These are phyloP conservation scores for Vigna trinervia DNA, from an alignment of 306 rosid genomes.

Conservation along the genomic window DNA sequence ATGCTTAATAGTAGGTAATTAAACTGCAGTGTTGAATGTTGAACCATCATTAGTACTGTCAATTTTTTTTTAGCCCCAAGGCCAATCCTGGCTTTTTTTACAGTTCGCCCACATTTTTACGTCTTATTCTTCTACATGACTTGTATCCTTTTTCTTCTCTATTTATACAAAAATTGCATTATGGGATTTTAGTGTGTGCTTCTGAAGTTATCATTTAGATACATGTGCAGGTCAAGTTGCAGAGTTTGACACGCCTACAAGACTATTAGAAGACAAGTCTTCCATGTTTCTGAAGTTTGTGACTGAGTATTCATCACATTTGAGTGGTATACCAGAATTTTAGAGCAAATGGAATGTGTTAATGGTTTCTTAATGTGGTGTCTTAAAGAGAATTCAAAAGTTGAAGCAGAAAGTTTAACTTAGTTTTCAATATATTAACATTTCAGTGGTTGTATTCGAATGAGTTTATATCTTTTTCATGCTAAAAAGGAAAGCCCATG, in stretches of 20 bases:
- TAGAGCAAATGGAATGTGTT: constrained; percentile 53
- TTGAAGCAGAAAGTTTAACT: constrained; percentile 24
- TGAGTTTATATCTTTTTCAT: too few relatives aligned
- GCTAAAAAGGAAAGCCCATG: too few relatives aligned
- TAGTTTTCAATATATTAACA: too few relatives aligned
- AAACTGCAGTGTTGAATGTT: too few relatives aligned
- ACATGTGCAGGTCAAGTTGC: constrained; percentile 75
- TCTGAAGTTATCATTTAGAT: neutral
- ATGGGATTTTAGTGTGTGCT: constrained; percentile 6
- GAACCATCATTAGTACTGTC: too few relatives aligned
- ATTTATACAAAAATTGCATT: constrained; percentile 26
- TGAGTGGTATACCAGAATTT: constrained; percentile 79
- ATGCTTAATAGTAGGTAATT: too few relatives aligned
- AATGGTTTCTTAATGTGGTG: constrained; percentile 40
- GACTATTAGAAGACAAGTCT: constrained; percentile 87
- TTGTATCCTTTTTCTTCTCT: neutral
- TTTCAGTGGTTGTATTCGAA: too few relatives aligned
- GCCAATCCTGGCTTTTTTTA: too few relatives aligned
- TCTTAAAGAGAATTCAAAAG: constrained; percentile 42
- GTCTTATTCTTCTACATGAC: constrained; percentile 2
- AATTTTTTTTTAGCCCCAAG: too few relatives aligned
- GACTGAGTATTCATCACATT: constrained; percentile 84
- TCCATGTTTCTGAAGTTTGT: constrained; percentile 96
- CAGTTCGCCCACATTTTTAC: too few relatives aligned
- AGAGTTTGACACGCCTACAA: constrained; percentile 81